Conservation (phyloP, 2,329 filamentous ascomycete genomes). For the Apiospora kogelbergensis region DNA sequence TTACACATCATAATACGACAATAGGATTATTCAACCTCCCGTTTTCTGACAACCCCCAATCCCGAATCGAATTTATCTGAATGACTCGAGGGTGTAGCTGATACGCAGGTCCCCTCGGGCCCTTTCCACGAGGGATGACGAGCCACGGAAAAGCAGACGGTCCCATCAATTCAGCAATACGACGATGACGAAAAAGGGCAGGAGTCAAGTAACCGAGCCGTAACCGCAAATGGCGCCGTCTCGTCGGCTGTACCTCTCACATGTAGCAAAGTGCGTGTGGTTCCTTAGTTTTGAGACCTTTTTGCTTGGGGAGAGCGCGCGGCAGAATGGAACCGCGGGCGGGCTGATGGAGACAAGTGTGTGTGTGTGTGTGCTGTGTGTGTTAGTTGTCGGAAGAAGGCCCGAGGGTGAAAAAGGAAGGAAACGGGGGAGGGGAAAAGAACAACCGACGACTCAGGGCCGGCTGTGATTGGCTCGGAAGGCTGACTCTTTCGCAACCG, state of each 20-base stretch:
- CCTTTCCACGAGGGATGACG: not conserved
- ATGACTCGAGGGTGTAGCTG: not conserved
- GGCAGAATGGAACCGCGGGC: constrained; percentile 1
- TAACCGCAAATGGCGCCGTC: not conserved
- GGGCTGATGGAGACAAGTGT: not conserved
- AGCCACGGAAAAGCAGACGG: not conserved
- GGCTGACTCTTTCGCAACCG: constrained; percentile 1
- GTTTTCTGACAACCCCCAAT: not conserved
- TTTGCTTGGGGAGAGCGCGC: not conserved
- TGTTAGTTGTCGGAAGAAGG: not conserved
- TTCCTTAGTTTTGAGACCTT: not conserved
- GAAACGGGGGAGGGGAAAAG: not conserved
- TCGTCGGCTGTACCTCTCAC: not conserved
- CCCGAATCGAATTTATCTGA: not conserved
- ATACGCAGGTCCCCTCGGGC: not conserved
- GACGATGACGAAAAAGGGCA: no score
- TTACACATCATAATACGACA: constrained; percentile 6
- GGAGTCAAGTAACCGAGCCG: constrained; percentile 1
- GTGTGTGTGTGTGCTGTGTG: no score
- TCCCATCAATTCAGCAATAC: not conserved
- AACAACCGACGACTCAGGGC: not conserved
- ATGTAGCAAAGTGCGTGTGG: not conserved
- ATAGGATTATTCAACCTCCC: not conserved
- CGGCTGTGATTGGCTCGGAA: not conserved
- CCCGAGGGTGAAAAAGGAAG: constrained; percentile 1